Evolutionary conservation across 2,329 filamentous ascomycete genomes (phyloP).

Genomic region (Talaromyces sp.): DNA sequence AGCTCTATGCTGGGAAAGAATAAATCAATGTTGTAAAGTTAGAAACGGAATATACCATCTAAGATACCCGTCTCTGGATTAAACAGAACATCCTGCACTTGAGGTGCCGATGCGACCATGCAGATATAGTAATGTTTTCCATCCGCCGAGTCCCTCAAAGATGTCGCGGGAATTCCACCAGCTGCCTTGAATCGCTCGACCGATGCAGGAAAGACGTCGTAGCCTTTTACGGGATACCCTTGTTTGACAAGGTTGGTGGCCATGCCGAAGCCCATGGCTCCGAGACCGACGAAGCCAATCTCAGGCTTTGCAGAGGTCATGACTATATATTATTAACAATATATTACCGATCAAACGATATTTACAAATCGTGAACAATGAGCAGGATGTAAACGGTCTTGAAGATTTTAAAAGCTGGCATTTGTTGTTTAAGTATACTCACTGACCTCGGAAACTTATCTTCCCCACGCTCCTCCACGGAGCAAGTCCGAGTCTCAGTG

Average conservation of each 20-base stretch:
- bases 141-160: slow-evolving; percentile 61
- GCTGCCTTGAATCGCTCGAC: slow-evolving; percentile 64
- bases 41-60: slow-evolving; percentile 23
- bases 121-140: slow-evolving; percentile 63
- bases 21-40: background rate
- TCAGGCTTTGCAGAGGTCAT: slow-evolving; percentile 40
- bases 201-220: slow-evolving; percentile 67
- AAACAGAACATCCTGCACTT: slow-evolving; percentile 66
- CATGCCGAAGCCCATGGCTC: slow-evolving; percentile 82
- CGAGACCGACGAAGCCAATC: slow-evolving; percentile 71
- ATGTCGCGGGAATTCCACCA: slow-evolving; percentile 60
- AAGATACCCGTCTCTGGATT: slow-evolving; percentile 55
- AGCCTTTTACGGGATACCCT: slow-evolving; percentile 67
- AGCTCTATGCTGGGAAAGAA: slow-evolving; percentile 18
- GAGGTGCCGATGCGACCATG: slow-evolving; percentile 73
- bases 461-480: slow-evolving; percentile 5
- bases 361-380: background rate
- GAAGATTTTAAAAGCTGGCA: background rate
- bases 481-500: slow-evolving; percentile 12
- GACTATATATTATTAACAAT: slow-evolving; percentile 45
- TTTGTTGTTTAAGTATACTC: background rate
- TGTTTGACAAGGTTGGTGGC: slow-evolving; percentile 68
- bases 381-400: background rate
- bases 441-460: slow-evolving; percentile 1
- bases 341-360: background rate